Conservation (phyloP, 176 grass and related monocot genomes). For the Lolium perenne region DNA sequence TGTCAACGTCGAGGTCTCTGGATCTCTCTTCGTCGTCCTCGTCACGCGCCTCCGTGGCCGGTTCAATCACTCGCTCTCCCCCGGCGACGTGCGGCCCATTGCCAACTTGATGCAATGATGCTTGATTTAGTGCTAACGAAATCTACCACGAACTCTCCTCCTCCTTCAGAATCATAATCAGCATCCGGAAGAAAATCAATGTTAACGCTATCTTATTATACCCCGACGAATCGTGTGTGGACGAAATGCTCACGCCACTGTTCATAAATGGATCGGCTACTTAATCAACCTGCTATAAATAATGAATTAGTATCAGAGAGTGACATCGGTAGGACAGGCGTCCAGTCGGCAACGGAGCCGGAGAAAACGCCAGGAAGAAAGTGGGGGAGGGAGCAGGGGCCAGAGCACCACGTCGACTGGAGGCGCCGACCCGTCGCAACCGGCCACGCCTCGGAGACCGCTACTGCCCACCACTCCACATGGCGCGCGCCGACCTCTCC, state of each 20-base stretch:
- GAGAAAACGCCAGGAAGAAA: constrained; percentile 17
- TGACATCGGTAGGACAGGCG: constrained; percentile 26
- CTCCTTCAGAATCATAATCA: background rate
- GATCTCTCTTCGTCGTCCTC: constrained; percentile 19
- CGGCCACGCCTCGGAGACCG: constrained; percentile 37
- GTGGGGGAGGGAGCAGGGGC: background rate
- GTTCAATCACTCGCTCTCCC: background rate
- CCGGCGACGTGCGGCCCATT: background rate
- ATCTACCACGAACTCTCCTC: background rate
- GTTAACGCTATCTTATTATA: background rate
- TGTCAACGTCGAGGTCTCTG: constrained; percentile 39
- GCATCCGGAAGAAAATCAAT: background rate
- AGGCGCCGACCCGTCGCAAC: background rate
- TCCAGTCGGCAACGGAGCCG: constrained; percentile 20
- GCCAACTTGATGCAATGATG: background rate
- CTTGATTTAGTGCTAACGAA: background rate
- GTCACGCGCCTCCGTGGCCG: constrained; percentile 1
- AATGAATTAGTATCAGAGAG: background rate
- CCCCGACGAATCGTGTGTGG: background rate
- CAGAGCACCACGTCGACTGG: background rate
- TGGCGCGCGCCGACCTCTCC: constrained; percentile 38
- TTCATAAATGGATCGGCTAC: background rate
- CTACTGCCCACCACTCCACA: constrained; percentile 24
- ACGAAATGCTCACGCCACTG: constrained; percentile 20
- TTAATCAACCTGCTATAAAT: background rate